These are phyloP conservation scores for Tagetes patula DNA, from an alignment of 129 eudicot genomes.

Conservation along the genomic window DNA sequence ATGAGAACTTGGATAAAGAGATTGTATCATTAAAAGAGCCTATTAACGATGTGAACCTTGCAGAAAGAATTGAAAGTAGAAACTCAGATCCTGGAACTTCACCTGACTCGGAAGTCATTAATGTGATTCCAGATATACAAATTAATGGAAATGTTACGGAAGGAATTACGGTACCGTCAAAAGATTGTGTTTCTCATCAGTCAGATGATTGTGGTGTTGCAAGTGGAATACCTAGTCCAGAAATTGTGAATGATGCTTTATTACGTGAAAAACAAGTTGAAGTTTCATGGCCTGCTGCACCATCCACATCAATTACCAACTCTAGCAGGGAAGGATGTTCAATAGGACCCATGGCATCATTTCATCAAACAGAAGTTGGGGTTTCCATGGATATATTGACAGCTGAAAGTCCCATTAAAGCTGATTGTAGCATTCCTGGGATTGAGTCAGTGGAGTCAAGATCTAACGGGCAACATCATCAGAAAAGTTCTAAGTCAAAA, in stretches of 20 bases:
- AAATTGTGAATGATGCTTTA: constrained; percentile 34
- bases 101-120: constrained; percentile 95
- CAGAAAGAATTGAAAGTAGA: constrained; percentile 39
- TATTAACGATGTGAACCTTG: constrained; percentile 16
- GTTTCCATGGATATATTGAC: constrained; percentile 26
- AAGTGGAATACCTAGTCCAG: constrained; percentile 46
- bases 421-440: constrained; percentile 33
- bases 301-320: constrained; percentile 24
- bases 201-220: constrained; percentile 32
- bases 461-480: constrained; percentile 30
- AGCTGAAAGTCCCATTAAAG: constrained; percentile 37
- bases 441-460: constrained; percentile 38
- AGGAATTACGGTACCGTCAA: constrained; percentile 32
- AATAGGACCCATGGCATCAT: constrained; percentile 21
- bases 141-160: constrained; percentile 39
- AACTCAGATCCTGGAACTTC: constrained; percentile 74
- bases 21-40: constrained; percentile 23
- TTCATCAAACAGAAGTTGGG: constrained; percentile 28
- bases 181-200: constrained; percentile 39
- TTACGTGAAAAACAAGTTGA: constrained; percentile 29
- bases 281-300: constrained; percentile 32
- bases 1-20: constrained; percentile 34
- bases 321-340: constrained; percentile 34
- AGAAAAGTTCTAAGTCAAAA: constrained; percentile 41
- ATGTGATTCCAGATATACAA: constrained; percentile 51